Evolutionary conservation across 2,329 filamentous ascomycete species (phyloP).

Genomic region (Curvularia eragrostidis): DNA sequence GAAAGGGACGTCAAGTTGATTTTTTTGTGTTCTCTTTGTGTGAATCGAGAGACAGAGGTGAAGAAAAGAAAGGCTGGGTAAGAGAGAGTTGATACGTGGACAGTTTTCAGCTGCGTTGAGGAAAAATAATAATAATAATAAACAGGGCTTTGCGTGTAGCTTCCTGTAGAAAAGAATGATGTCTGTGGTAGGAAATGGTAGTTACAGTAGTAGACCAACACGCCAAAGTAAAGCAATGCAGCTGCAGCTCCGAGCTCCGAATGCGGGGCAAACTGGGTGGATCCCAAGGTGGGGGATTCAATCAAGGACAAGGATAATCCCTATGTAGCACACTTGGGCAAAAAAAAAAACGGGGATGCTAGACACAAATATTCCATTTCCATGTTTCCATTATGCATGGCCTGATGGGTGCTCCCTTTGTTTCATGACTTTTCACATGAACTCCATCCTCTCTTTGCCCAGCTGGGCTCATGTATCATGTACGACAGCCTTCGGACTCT

Average conservation of each 20-base stretch:
- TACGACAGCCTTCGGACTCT: background rate
- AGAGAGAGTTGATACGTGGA: too few species aligned
- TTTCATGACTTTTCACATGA: slow-evolving; percentile 12
- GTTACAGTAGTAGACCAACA: background rate
- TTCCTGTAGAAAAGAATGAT: too few species aligned
- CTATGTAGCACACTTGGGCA: background rate
- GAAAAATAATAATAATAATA: too few species aligned
- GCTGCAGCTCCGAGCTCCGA: slow-evolving; percentile 5
- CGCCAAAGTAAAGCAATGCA: background rate
- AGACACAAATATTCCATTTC: background rate
- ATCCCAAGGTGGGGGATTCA: background rate
- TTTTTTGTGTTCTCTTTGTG: background rate
- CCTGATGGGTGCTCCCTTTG: background rate
- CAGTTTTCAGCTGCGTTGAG: too few species aligned
- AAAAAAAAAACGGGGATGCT: background rate
- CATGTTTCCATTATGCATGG: slow-evolving; percentile 1
- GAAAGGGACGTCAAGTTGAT: too few species aligned
- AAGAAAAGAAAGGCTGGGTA: background rate
- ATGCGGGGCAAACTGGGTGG: slow-evolving; percentile 1
- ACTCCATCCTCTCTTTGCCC: background rate
- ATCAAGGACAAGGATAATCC: background rate
- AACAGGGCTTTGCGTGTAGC: too few species aligned
- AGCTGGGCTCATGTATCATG: background rate
- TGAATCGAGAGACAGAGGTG: background rate
- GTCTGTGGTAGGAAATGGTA: background rate